Evolutionary conservation across 1,284 basidiomycete species (phyloP), one percentile per base, ranked within the genome.

Genomic region (Caloboletus inedulis): DNA sequence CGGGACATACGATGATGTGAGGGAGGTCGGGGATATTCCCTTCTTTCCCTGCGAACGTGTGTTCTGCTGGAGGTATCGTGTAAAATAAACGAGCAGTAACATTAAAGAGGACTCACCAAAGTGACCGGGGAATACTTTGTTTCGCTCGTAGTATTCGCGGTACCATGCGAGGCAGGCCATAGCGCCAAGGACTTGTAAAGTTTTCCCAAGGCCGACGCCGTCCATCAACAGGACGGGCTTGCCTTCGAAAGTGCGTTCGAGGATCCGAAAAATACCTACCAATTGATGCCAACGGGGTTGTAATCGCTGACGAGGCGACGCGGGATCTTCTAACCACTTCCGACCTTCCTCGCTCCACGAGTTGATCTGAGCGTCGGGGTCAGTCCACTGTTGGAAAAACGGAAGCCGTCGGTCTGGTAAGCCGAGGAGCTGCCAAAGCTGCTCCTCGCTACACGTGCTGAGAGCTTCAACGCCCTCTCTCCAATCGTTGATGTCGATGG

Each of bases 141-240:
- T 19, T 3, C 4, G 5, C 36, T 37, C 18, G 6, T 37, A 19
- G 2, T 13, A 37, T 3, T 37, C 12, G 3, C 6, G 23, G 23
- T 25, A 25, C 23, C 23, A 25, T 25, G 23, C 23, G 23, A 25
- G 23, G 23, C 23, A 25, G 23, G 23, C 23, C 3, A 25, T 6
- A 3, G 23, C 6, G 23, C 23, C 23, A 25, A 25, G 23, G 3
- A 25, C 23, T 6, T 25, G 23, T 25, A 25, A 25, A 6, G 23
- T 25, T 25, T 25, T 25, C 18, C 53, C 44, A 3, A 56, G 42
- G 0, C 53, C 36, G 0, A 56, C 45, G 1, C 55, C 33, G 3
- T 55, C 48, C 53, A 56, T 55, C 14, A 56, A 29, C 0, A 56
- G 16, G 6, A 55, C 23, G 0, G 53, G 48, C 18, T 51, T 44